Evolutionary conservation across 495 filamentous ascomycete genomes (phyloP), one percentile per base, ranked within the genome.

Genomic region (Daldinia caldariorum): DNA sequence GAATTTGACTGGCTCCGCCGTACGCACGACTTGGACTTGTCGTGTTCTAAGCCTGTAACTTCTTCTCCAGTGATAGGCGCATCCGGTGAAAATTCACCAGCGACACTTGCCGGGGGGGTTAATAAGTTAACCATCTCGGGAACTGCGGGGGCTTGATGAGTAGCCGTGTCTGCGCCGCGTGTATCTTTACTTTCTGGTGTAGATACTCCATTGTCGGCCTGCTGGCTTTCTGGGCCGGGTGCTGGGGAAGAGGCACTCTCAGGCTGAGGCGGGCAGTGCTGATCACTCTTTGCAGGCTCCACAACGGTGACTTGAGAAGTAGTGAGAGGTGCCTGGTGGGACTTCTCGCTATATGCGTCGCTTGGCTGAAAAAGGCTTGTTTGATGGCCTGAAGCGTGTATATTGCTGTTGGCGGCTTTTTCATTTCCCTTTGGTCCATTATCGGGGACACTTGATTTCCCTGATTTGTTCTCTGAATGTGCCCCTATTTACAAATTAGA

Each of bases 221-320:
- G 72, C n/a, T 73, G 67, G 56, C 41, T 53, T 8, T 63, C 1
- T 9, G 75, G 67, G 51, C 70, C 73, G 56, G 75, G 70, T 32
- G 73, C 70, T 18, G 72, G 71, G 43, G 73, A 77, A 53, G 71
- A 77, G 16, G 67, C 73, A 56, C 73, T 77, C n/a, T 71, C 69
- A 9, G 73, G 61, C 4, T 16, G 57, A 7, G 75, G 75, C 10
- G 75, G 73, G 55, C 75, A 77, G 57, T 75, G 51, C 14, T 70
- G 69, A 58, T 72, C 65, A 26, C 58, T 18, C 20, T 58, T 75
- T 13, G 47, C 22, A 51, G 59, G 61, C 6, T 41, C 32, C 13
- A 73, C 75, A 29, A 67, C 55, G 7, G 45, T 26, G 47, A 57
- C 64, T 12, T 67, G 72, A 37, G 70, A 65, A 38, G 67, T 63